These are phyloP conservation scores for Bretschneidera sinensis DNA, from an alignment of 345 rosid species.

Conservation along the genomic window DNA sequence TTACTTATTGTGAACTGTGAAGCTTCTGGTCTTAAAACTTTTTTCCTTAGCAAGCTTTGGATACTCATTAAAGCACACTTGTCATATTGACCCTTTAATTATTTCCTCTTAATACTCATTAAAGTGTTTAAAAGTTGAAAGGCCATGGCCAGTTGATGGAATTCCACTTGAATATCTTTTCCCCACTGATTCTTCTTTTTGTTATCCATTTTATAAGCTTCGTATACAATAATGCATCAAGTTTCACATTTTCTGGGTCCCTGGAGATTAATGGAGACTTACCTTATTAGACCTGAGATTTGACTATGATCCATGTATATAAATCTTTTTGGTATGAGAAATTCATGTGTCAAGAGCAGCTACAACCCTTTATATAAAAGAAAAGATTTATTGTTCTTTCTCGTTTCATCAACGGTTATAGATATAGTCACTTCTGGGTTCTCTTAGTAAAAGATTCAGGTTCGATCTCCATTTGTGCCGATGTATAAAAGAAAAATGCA, in stretches of 20 bases:
- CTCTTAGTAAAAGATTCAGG: too few relatives aligned
- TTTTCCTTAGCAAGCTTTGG: slow-evolving; percentile 22
- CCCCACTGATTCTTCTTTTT: background rate
- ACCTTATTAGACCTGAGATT: too few relatives aligned
- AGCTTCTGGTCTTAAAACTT: slow-evolving; percentile 1
- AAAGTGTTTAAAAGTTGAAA: slow-evolving; percentile 23
- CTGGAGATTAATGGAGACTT: background rate
- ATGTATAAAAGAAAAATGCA: too few relatives aligned
- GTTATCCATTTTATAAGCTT: slow-evolving; percentile 10
- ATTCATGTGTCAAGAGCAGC: too few relatives aligned
- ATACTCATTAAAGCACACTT: slow-evolving; percentile 29
- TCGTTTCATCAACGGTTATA: too few relatives aligned
- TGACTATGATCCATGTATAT: too few relatives aligned
- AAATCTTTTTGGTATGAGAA: too few relatives aligned
- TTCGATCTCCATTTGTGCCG: too few relatives aligned
- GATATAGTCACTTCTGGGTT: too few relatives aligned
- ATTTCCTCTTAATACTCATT: slow-evolving; percentile 16
- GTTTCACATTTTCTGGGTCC: slow-evolving; percentile 14
- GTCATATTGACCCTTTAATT: slow-evolving; percentile 9
- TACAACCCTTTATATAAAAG: too few relatives aligned
- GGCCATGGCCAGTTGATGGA: slow-evolving; percentile 19
- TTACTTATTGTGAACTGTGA: slow-evolving; percentile 5
- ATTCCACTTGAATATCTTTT: slow-evolving; percentile 13
- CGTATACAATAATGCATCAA: background rate
- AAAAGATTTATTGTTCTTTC: too few relatives aligned